Evolutionary conservation across 345 rosid species (phyloP), one percentile per base, ranked within the genome.

Genomic region (Acer negundo): DNA sequence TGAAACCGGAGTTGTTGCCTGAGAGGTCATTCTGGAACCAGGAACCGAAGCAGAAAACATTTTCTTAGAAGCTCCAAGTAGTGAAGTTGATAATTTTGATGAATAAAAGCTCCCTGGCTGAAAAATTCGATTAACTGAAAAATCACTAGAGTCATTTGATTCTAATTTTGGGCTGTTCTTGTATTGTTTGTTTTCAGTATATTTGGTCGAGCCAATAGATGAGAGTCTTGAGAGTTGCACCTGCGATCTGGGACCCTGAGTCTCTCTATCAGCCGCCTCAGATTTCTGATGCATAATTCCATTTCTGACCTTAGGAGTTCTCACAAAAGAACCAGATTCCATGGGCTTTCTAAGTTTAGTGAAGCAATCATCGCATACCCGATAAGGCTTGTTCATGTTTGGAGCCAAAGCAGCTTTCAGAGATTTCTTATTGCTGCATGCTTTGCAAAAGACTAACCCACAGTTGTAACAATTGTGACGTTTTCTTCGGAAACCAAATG

Each of bases 381-480:
- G 86, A 82, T 90, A 90, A 6, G 97, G 94, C 84, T 91, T 95
- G 88, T 77, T 89, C 85, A 83, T 86, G 73, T 80, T 89, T 28
- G 98, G 97, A 56, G 98, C 98, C 80, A 94, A 79, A 75, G 97
- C 88, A 75, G 97, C 97, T 86, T 86, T 90, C 83, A 90, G 61
- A 77, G 94, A 90, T 84, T 91, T 94, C 76, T 83, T 91, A 83
- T 85, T 84, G 72, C 92, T 90, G 85, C 98, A 94, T 53, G 82
- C 87, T 78, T 93, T 94, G 89, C 98, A 94, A 76, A 94, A 93
- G 53, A 93, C 89, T 23, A 94, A 73, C 62, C 98, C 98, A 70
- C 98, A 94, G 73, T 94, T 94, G 83, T 94, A 94, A 86, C 98
- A 94, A 80, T 93, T 94, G 88, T 93, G 98, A 19, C 95, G 95